Evolutionary conservation across 192 early-diverging fungal genomes (phyloP).

Genomic region (Jimgerdemannia lactiflua): DNA sequence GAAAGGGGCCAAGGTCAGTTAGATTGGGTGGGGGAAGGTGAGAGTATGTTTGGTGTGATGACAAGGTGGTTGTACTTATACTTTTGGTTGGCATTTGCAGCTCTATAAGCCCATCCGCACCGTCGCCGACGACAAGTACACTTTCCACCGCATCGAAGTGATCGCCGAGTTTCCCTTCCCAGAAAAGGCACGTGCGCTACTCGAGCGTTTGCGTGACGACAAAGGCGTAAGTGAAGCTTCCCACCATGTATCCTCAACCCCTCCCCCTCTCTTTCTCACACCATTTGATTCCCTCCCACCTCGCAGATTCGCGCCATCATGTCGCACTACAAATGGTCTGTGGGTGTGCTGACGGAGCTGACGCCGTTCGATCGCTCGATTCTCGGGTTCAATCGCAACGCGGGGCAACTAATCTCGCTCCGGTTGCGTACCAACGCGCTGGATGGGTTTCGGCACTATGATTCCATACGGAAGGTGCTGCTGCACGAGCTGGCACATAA

Average conservation of each 20-base stretch:
- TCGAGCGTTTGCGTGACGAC: constrained; percentile 69
- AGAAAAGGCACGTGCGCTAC: constrained; percentile 50
- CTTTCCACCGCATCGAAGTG: constrained; percentile 55
- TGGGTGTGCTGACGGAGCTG: constrained; percentile 65
- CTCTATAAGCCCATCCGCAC: neutral
- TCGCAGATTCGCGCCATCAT: constrained; percentile 48
- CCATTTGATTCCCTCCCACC: neutral
- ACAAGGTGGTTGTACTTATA: neutral
- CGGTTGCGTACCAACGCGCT: constrained; percentile 75
- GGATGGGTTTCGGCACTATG: constrained; percentile 74
- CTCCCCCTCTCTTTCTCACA: neutral
- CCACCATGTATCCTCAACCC: constrained; percentile 26
- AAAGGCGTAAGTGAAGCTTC: constrained; percentile 30
- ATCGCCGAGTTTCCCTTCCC: constrained; percentile 52
- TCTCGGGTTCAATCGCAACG: constrained; percentile 69
- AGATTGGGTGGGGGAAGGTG: neutral
- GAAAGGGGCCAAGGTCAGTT: neutral
- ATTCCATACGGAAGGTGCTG: constrained; percentile 61
- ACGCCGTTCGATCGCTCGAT: constrained; percentile 64
- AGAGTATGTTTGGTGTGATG: neutral
- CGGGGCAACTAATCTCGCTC: constrained; percentile 68
- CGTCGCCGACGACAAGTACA: constrained; percentile 37
- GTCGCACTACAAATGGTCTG: constrained; percentile 60
- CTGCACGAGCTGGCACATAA: constrained; percentile 81
- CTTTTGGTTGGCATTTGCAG: neutral